A percentile compares a stretch with the other conserved stretches of the same genome.
Evolutionary conservation across 768 basidiomycete species (phyloP).

Genomic region (Russula brevipes): DNA sequence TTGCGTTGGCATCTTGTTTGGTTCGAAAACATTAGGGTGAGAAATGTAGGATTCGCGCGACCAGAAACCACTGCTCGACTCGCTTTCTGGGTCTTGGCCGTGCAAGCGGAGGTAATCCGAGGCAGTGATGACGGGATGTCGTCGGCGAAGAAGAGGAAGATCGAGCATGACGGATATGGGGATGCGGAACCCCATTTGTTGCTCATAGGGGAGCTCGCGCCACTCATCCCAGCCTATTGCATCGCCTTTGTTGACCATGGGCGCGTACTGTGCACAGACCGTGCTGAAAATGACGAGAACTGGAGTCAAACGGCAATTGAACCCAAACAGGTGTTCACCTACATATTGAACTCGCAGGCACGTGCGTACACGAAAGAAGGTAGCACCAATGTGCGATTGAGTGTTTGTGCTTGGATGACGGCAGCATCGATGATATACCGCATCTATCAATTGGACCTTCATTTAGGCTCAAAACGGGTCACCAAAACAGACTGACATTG

Average conservation of each 20-base stretch:
- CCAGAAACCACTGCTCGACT: constrained; percentile 40
- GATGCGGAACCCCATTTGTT: constrained; percentile 36
- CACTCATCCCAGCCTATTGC: constrained; percentile 41
- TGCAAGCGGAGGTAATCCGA: constrained; percentile 43
- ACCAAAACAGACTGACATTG: constrained; percentile 35
- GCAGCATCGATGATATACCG: constrained; percentile 46
- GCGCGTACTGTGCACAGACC: constrained; percentile 39
- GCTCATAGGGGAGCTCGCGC: constrained; percentile 35
- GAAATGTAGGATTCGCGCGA: constrained; percentile 34
- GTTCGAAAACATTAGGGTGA: constrained; percentile 30
- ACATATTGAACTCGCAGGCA: constrained; percentile 40
- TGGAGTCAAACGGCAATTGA: not conserved
- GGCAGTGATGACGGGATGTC: constrained; percentile 38
- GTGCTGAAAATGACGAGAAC: constrained; percentile 23
- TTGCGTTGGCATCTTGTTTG: constrained; percentile 28
- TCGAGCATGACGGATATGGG: constrained; percentile 40
- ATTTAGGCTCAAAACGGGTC: not conserved
- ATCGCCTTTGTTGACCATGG: constrained; percentile 44
- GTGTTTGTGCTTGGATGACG: constrained; percentile 39
- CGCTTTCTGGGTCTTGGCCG: constrained; percentile 32
- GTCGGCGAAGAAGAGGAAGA: constrained; percentile 37
- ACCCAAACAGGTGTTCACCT: constrained; percentile 19
- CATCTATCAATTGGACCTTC: constrained; percentile 32
- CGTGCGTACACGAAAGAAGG: constrained; percentile 46
- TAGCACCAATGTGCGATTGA: constrained; percentile 42